phyloP scores from a whole-genome alignment of 1,284 basidiomycete species.

The Lentinula novae-zelandiae region DNA sequence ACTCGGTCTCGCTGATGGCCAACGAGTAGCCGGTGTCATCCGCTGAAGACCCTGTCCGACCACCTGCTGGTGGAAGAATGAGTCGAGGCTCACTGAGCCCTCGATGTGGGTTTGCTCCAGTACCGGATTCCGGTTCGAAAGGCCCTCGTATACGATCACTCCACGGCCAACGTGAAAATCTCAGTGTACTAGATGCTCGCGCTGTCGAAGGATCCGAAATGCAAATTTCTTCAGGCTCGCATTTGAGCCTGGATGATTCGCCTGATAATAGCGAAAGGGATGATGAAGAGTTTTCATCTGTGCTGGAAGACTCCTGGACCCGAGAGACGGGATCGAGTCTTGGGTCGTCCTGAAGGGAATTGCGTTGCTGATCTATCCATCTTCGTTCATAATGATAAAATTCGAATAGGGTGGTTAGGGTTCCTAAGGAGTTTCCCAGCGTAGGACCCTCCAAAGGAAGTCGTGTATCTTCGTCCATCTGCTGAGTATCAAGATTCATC shows the following conservation, averaged over 20 bases:
- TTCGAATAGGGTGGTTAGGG: conserved; percentile 57
- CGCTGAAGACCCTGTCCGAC: not conserved
- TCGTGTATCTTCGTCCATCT: not conserved
- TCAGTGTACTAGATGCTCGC: conserved; percentile 19
- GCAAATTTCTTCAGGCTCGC: conserved; percentile 12
- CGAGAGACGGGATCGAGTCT: not conserved
- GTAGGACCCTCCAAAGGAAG: conserved; percentile 14
- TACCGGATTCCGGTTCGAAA: not conserved
- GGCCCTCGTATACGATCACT: not conserved
- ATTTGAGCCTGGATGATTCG: not conserved
- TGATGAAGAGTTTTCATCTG: conserved; percentile 13
- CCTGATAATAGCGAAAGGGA: conserved; percentile 18
- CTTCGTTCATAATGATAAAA: conserved; percentile 67
- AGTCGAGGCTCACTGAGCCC: not conserved
- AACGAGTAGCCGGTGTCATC: not conserved
- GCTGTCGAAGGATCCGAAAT: conserved; percentile 16
- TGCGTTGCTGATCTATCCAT: conserved; percentile 59
- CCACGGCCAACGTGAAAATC: conserved; percentile 8
- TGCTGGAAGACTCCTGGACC: not conserved
- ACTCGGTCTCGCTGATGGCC: not conserved
- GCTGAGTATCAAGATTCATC: not conserved
- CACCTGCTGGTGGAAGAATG: not conserved
- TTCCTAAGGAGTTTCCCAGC: conserved; percentile 39
- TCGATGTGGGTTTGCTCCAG: too few relatives aligned
- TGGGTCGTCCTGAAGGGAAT: conserved; percentile 32